Base-by-base conservation (phyloP, 176 grass and related monocot species). In the Aechmea fasciata region DNA sequence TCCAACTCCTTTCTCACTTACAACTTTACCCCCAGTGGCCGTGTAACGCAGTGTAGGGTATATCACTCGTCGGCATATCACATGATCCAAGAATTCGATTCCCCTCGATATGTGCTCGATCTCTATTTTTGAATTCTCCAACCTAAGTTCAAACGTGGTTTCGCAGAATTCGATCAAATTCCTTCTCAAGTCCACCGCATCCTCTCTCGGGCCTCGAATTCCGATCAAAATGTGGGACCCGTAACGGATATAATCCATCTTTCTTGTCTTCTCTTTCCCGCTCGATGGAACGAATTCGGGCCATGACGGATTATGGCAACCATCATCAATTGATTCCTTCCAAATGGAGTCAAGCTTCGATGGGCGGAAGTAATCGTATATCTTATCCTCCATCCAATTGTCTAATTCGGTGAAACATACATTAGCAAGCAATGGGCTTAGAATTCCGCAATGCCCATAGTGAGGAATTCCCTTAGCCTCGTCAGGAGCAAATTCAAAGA, bases 81-180 rank as follows among this genome's bases (percentile, higher is more conserved):
- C 71, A 69, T 99, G 89, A 87, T 99, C 94, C 76, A 99, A 80
- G 82, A 93, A 99, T 68, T 93, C 94, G 10, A 99, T 85, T 61
- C 94, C 94, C 41, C 89, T 92, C 7, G 84, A 90, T 57, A 99
- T 99, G 70, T 99, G 94, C 53, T 99, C 94, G 65, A 99, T 90
- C 69, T 99, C 89, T 49, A 93, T 85, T 65, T 81, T 75, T 0
- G 89, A 81, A 65, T 99, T 93, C 53, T 93, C 80, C 62, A 88
- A 75, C 71, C 84, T 99, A 51, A 90, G 81, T 61, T 84, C 87
- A 75, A 90, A 93, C 51, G 65, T 90, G 41, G 52, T 85, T 69
- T 84, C 94, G 47, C 84, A 93, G 55, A 93, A 99, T 26, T 78
- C 84, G 71, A 99, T 88, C 25, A 99, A 51, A n/a, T 83, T 69